These are phyloP conservation scores for Pistacia vera DNA, from an alignment of 345 rosid genomes.

Conservation along the genomic window DNA sequence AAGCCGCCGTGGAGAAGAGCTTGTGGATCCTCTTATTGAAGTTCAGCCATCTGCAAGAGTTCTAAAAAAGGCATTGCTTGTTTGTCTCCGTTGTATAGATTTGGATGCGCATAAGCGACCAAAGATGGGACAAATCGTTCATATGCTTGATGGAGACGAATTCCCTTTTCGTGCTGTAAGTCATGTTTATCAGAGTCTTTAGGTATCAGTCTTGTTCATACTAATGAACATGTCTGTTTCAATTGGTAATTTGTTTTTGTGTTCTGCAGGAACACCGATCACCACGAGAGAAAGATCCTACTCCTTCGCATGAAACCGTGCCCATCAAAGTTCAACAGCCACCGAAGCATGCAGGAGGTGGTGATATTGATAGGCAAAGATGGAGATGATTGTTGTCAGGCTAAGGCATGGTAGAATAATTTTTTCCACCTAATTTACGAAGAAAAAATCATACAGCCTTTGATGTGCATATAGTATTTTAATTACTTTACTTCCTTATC, in stretches of 20 bases:
- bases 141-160: slow-evolving; percentile 97
- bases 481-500: neutral
- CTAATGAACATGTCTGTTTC: neutral
- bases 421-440: slow-evolving; percentile 8
- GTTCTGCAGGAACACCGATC: slow-evolving; percentile 51
- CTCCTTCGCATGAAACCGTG: slow-evolving; percentile 15
- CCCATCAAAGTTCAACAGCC: slow-evolving; percentile 24
- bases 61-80: slow-evolving; percentile 70
- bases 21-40: slow-evolving; percentile 75
- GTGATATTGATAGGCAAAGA: slow-evolving; percentile 29
- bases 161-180: slow-evolving; percentile 86
- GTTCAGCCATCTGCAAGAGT: slow-evolving; percentile 68
- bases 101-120: slow-evolving; percentile 82
- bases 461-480: slow-evolving; percentile 31
- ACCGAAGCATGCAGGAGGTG: slow-evolving; percentile 15
- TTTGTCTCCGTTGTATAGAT: slow-evolving; percentile 95
- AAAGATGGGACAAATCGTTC: slow-evolving; percentile 96
- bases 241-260: neutral
- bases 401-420: slow-evolving; percentile 26
- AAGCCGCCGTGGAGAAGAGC: slow-evolving; percentile 81
- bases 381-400: slow-evolving; percentile 28
- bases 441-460: slow-evolving; percentile 6
- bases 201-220: neutral
- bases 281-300: slow-evolving; percentile 38
- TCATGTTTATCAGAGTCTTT: neutral